Evolutionary conservation across 1,284 basidiomycete species (phyloP), one percentile per base, ranked within the genome.

Genomic region (Rhodotorula sp.): DNA sequence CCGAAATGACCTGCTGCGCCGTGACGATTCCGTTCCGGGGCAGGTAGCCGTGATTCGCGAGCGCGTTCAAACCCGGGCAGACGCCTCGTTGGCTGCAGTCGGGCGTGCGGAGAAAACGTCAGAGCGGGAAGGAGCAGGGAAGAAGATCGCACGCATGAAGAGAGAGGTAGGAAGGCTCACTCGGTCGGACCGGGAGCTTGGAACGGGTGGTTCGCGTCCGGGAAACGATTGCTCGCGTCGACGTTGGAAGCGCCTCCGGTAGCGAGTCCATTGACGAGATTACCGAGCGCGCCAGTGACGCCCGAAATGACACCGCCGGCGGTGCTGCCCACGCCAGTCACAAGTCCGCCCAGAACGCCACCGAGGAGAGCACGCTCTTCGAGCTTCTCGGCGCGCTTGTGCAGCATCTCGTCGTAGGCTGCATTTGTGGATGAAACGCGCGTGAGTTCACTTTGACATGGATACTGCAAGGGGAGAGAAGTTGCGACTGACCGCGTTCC

Each of bases 1-100:
- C 72, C 46, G 74, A 49, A 39, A 80, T 69, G 60, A 80, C 76
- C 66, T 80, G 71, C 65, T 51, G 23, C 5, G 51, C 65, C 47
- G 77, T 79, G 60, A 80, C 76, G 52, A 82, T 72, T 51, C 81
- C 81, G 67, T 70, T 75, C 46, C 79, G 72, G 49, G 73, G 75
- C 39, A 61, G 5, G 59, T 67, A 67, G 39, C 65, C 58, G 59
- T 60, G 34, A 29, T 67, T 54, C 31, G 81, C 81, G 20, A 79
- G 64, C 0, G 79, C 79, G 77, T 81, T 82, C 52, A 82, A 75
- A 46, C 80, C 80, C 5, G 81, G 81, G 71, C 80, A 82, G 16
- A 79, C 78, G 56, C 81, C 80, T 23, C 79, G 78, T 51, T 72
- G 72, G 62, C 54, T 56, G 26, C 54, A 56, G 12, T 43, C 39